phyloP scores from a whole-genome alignment of 805 yeast genomes.

The Candida orba region DNA sequence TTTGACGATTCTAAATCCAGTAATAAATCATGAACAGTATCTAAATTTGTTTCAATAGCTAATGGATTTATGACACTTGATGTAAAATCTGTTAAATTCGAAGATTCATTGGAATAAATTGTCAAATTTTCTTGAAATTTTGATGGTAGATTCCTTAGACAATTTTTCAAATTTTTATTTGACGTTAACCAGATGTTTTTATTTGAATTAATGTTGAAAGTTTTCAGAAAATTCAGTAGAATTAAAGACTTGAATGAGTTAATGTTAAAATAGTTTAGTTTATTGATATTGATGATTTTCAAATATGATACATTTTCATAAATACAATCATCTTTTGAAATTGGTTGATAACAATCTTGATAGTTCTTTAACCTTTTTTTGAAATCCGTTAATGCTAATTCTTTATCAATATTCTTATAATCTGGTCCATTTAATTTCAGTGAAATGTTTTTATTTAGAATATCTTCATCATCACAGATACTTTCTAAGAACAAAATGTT shows the following conservation, averaged over 20 bases:
- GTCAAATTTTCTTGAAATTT: neutral
- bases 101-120: constrained; percentile 6
- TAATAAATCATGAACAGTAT: constrained; percentile 19
- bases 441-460: constrained; percentile 26
- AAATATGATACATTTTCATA: constrained; percentile 46
- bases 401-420: constrained; percentile 16
- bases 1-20: constrained; percentile 14
- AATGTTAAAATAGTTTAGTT: constrained; percentile 48
- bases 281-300: constrained; percentile 55
- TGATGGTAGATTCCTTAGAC: constrained; percentile 2
- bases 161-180: neutral
- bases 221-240: constrained; percentile 14
- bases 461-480: constrained; percentile 23
- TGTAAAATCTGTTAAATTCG: neutral
- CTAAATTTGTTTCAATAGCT: constrained; percentile 5
- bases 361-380: constrained; percentile 44
- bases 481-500: constrained; percentile 36
- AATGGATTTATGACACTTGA: neutral
- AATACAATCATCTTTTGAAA: constrained; percentile 33
- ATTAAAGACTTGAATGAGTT: constrained; percentile 25
- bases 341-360: constrained; percentile 45
- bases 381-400: constrained; percentile 25
- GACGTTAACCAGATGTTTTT: constrained; percentile 19
- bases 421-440: constrained; percentile 29
- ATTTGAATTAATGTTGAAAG: constrained; percentile 12